phyloP scores from a whole-genome alignment of 2,329 filamentous ascomycete genomes.

The Helicocarpus griseus region DNA sequence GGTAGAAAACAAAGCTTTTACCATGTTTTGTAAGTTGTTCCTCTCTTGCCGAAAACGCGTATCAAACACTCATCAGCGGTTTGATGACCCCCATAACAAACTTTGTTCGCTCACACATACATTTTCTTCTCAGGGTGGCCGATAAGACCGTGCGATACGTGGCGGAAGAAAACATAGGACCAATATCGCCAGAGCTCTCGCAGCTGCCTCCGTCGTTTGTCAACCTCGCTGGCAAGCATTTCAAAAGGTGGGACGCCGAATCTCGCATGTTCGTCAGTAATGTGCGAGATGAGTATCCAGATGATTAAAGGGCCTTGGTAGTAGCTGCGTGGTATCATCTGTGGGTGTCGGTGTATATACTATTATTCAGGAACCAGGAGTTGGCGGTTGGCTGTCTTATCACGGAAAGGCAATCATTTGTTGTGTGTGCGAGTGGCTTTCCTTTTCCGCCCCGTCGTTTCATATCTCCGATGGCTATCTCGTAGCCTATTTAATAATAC shows the following conservation, averaged over 20 bases:
- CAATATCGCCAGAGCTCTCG: slow-evolving; percentile 45
- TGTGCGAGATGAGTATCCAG: slow-evolving; percentile 69
- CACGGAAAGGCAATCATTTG: no score
- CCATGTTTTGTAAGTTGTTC: slow-evolving; percentile 64
- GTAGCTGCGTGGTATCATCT: not conserved
- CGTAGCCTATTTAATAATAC: slow-evolving; percentile 7
- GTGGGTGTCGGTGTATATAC: not conserved
- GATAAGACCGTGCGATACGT: slow-evolving; percentile 65
- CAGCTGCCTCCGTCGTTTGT: slow-evolving; percentile 46
- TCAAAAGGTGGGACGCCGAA: slow-evolving; percentile 69
- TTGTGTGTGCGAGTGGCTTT: no score
- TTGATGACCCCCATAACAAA: no score
- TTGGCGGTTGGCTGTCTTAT: not conserved
- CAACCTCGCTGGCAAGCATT: slow-evolving; percentile 68
- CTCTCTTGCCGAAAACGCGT: not conserved
- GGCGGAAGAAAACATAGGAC: slow-evolving; percentile 69
- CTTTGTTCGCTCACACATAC: slow-evolving; percentile 13
- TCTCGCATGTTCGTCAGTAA: slow-evolving; percentile 73
- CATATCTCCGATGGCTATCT: not conserved
- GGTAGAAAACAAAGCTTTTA: slow-evolving; percentile 67
- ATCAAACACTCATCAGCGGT: no score
- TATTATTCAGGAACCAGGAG: not conserved
- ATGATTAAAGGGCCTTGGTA: slow-evolving; percentile 49
- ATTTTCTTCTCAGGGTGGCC: slow-evolving; percentile 42
- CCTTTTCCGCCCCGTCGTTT: not conserved